Evolutionary conservation across 2,329 filamentous ascomycete species (phyloP), one percentile per base, ranked within the genome.

Genomic region (Fusarium transvaalense): DNA sequence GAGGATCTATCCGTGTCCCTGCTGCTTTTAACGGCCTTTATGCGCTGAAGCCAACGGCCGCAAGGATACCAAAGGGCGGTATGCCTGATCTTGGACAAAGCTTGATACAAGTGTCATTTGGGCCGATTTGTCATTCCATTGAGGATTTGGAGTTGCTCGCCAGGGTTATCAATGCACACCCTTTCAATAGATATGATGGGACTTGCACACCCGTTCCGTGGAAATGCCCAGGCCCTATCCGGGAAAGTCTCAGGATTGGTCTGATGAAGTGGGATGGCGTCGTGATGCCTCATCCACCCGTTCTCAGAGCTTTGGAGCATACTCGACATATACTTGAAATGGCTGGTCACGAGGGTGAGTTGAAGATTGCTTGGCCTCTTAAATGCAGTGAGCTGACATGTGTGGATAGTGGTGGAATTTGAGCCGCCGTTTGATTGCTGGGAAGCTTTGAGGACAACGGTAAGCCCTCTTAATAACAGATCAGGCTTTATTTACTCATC

Each of bases 91-190:
- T 35, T 35, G 68, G 69, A 0, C 55, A 72, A 19, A 59, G 73
- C 37, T 74, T 77, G 2, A 79, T 85, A 4, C 41, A 76, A 0
- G 76, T 87, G 81, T 63, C 88, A 85, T 4, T 83, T 79, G 66
- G 68, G 0, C 68, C 68, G 4, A 34, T 60, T 4, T 52, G 47
- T 1, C 58, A 54, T 9, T 60, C 51, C 2, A 32, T 70, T 1
- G n/a, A 57, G 13, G 68, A 69, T 10, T 19, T 64, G 5, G 34
- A 50, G 32, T 23, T 64, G 13, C 46, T 70, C 0, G 15, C 59
- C 0, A 43, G 17, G 4, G 35, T 66, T 2, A 23, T 64, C 3
- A 63, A 63, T 15, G 29, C 63, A 0, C 17, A 64, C 25, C 48
- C 54, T 14, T 5, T 29, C 5, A 56, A 56, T 15, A 56, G 13